A percentile compares a stretch with the other conserved stretches of the same genome.
These are phyloP conservation scores for Aspergillus calidoustus DNA, from an alignment of 2,329 filamentous ascomycete species.

Conservation along the genomic window DNA sequence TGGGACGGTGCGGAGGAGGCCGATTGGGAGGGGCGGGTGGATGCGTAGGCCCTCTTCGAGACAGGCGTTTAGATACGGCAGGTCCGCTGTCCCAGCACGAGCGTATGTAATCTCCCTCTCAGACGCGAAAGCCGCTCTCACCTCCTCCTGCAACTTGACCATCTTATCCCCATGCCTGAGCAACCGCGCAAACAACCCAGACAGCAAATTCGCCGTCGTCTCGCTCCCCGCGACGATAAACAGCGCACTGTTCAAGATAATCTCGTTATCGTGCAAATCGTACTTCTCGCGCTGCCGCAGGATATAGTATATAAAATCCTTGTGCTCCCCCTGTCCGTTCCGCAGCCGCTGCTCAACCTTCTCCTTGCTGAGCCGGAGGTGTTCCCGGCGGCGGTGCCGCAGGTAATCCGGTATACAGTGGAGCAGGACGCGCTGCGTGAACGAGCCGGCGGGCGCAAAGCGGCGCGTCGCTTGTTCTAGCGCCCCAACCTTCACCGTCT, in stretches of 20 bases:
- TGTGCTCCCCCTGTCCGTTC: neutral
- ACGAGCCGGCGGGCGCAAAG: too few relatives aligned
- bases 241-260: too few relatives aligned
- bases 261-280: neutral
- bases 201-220: too few relatives aligned
- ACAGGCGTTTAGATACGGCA: conserved; percentile 16
- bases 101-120: conserved; percentile 12
- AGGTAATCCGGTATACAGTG: neutral
- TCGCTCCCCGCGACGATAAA: too few relatives aligned
- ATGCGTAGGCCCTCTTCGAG: conserved; percentile 20
- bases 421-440: too few relatives aligned
- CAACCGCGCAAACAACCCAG: too few relatives aligned
- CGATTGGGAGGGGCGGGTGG: conserved; percentile 13
- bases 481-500: too few relatives aligned
- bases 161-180: too few relatives aligned
- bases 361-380: neutral
- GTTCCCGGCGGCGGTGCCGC: neutral
- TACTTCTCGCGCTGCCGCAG: neutral
- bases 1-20: conserved; percentile 8
- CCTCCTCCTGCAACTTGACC: too few relatives aligned
- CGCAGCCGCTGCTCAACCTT: neutral
- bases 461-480: too few relatives aligned
- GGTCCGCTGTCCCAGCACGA: neutral
- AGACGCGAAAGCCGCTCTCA: too few relatives aligned
- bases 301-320: neutral